Evolutionary conservation across 495 filamentous ascomycete genomes (phyloP).

Genomic region (Xylaria telfairii): DNA sequence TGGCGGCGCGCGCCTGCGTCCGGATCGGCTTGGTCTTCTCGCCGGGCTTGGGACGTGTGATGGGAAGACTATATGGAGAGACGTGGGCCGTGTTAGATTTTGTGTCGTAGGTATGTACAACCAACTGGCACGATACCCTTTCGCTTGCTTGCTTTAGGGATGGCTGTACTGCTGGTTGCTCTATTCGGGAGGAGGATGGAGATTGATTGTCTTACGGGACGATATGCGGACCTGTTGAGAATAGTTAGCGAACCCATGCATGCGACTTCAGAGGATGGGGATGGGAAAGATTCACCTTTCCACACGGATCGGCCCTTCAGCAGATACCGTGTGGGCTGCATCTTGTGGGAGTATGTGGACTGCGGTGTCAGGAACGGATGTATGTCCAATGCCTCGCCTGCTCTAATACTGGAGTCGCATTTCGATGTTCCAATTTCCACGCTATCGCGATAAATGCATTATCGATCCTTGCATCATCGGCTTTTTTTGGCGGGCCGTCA

Average conservation of each 20-base stretch:
- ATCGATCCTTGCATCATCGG: slow-evolving; percentile 25
- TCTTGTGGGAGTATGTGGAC: slow-evolving; percentile 36
- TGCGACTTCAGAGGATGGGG: not conserved
- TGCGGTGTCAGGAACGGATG: slow-evolving; percentile 11
- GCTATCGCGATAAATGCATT: slow-evolving; percentile 26
- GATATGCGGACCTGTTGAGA: slow-evolving; percentile 66
- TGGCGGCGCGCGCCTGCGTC: slow-evolving; percentile 88
- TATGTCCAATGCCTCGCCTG: too few relatives aligned
- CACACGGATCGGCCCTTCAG: slow-evolving; percentile 61
- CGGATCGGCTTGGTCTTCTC: slow-evolving; percentile 73
- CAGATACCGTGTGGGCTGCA: slow-evolving; percentile 61
- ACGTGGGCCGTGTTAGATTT: not conserved
- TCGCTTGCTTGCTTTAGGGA: too few relatives aligned
- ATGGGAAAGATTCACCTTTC: slow-evolving; percentile 53
- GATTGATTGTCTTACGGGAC: slow-evolving; percentile 64
- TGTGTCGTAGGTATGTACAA: not conserved
- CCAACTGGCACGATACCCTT: too few relatives aligned
- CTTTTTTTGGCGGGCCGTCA: not conserved
- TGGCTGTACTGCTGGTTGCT: slow-evolving; percentile 18
- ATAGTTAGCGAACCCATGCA: slow-evolving; percentile 24
- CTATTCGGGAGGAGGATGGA: not conserved
- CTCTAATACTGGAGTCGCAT: not conserved
- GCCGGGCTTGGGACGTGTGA: slow-evolving; percentile 66
- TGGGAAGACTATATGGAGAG: slow-evolving; percentile 59
- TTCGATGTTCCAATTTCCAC: not conserved